Conservation (phyloP, 1,139 yeast species). For the Yamadazyma buinensis region DNA sequence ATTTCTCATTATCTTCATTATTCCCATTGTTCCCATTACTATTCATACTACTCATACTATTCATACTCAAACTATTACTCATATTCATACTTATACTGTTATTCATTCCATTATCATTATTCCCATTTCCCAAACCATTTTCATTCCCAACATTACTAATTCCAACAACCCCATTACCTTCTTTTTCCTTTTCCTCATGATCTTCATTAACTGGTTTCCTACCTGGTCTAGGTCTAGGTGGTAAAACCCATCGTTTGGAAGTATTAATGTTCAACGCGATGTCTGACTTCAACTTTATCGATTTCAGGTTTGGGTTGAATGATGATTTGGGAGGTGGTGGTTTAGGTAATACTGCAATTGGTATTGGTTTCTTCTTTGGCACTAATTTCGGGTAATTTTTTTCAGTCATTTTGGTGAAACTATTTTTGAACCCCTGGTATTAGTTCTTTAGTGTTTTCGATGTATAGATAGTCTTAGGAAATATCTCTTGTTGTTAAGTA, state of each 20-base stretch:
- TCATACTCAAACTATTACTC: too few species aligned
- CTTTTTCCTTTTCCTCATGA: background rate
- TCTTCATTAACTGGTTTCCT: constrained; percentile 34
- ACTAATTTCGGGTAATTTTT: constrained; percentile 40
- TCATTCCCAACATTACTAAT: background rate
- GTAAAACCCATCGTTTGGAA: constrained; percentile 59
- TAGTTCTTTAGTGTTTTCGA: too few species aligned
- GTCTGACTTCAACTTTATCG: constrained; percentile 18
- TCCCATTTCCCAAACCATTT: too few species aligned
- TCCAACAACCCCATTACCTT: constrained; percentile 6
- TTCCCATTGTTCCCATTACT: background rate
- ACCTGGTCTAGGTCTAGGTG: constrained; percentile 64
- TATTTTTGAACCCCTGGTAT: too few species aligned
- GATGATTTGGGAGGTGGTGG: constrained; percentile 13
- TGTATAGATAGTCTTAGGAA: too few species aligned
- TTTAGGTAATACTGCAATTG: constrained; percentile 26
- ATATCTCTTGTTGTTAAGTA: too few species aligned
- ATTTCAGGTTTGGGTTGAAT: constrained; percentile 16
- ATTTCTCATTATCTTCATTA: too few species aligned
- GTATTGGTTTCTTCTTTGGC: constrained; percentile 22
- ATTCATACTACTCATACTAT: background rate
- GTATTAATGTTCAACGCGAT: constrained; percentile 37
- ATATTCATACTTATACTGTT: background rate
- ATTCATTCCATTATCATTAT: background rate
- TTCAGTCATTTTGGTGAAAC: too few species aligned